Evolutionary conservation across 495 filamentous ascomycete species (phyloP).

Genomic region (Podospora pseudocomata): DNA sequence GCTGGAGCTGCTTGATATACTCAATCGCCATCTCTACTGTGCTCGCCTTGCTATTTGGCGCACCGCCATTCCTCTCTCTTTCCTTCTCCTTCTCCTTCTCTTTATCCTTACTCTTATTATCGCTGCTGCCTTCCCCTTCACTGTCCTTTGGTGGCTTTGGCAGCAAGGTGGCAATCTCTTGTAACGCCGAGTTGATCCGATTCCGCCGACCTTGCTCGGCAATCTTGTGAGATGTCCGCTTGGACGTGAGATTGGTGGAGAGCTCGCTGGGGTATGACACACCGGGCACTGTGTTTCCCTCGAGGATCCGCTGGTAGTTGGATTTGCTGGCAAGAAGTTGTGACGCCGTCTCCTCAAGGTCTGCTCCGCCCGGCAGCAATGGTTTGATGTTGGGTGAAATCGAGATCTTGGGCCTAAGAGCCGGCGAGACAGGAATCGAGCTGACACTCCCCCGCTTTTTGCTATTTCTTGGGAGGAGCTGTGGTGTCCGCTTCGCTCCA

Average conservation of each 20-base stretch:
- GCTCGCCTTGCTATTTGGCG: constrained; percentile 83
- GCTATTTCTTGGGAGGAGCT: constrained; percentile 40
- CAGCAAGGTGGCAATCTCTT: constrained; percentile 83
- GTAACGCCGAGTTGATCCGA: constrained; percentile 88
- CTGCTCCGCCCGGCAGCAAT: constrained; percentile 64
- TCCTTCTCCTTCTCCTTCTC: constrained; percentile 27
- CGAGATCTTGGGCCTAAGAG: constrained; percentile 86
- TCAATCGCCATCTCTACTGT: constrained; percentile 95
- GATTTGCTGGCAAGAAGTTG: constrained; percentile 88
- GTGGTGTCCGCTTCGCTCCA: constrained; percentile 43
- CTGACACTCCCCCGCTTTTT: constrained; percentile 74
- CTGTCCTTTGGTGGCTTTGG: constrained; percentile 51
- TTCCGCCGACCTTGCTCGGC: constrained; percentile 94
- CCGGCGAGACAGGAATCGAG: constrained; percentile 76
- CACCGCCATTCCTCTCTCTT: constrained; percentile 28
- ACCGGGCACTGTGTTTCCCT: constrained; percentile 84
- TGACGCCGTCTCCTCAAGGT: constrained; percentile 66
- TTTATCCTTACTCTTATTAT: constrained; percentile 33
- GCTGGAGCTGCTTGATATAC: constrained; percentile 83
- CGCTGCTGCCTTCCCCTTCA: constrained; percentile 33
- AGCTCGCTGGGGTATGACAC: constrained; percentile 87
- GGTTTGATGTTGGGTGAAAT: constrained; percentile 96
- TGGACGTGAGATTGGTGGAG: constrained; percentile 89
- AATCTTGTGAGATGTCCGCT: constrained; percentile 96
- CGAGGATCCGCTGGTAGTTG: constrained; percentile 96